phyloP scores from a whole-genome alignment of 2,329 filamentous ascomycete genomes.

The Neofusicoccum ribis region DNA sequence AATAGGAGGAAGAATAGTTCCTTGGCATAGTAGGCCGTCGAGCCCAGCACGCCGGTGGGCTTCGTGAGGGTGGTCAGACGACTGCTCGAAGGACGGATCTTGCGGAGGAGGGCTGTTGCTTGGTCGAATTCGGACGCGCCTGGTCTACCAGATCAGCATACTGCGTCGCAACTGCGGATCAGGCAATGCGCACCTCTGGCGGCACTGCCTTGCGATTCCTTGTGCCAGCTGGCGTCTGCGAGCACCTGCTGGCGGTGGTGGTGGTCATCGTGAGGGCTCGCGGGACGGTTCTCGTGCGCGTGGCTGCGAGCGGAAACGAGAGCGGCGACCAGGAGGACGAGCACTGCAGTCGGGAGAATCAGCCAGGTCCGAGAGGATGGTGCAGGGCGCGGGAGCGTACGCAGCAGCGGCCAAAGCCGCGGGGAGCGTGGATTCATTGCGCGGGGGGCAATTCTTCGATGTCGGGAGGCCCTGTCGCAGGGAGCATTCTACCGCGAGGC shows the following conservation, averaged over 20 bases:
- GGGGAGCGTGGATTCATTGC: conserved; percentile 9
- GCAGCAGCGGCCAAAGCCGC: conserved; percentile 21
- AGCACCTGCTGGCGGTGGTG: conserved; percentile 2
- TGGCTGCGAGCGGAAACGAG: conserved; percentile 27
- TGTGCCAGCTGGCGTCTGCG: conserved; percentile 6
- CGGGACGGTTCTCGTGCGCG: conserved; percentile 12
- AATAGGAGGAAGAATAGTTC: conserved; percentile 64
- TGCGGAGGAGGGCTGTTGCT: conserved; percentile 42
- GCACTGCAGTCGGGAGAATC: conserved; percentile 26
- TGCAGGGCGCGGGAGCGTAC: conserved; percentile 1
- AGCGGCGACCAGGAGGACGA: conserved; percentile 33
- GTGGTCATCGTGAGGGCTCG: neutral
- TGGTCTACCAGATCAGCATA: conserved; percentile 20
- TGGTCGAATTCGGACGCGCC: conserved; percentile 37
- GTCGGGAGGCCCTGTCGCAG: neutral
- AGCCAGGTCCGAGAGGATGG: neutral
- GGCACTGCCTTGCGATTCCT: conserved; percentile 1
- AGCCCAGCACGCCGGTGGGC: conserved; percentile 59
- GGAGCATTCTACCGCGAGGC: conserved; percentile 1
- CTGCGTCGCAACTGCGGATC: neutral
- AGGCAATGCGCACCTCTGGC: conserved; percentile 5
- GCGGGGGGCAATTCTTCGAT: conserved; percentile 1
- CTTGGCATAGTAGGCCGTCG: conserved; percentile 61
- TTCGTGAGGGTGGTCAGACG: conserved; percentile 47
- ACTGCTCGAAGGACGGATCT: conserved; percentile 42